Evolutionary conservation across 345 rosid species (phyloP), one percentile per base, ranked within the genome.

Genomic region (Eucalyptus marginata): DNA sequence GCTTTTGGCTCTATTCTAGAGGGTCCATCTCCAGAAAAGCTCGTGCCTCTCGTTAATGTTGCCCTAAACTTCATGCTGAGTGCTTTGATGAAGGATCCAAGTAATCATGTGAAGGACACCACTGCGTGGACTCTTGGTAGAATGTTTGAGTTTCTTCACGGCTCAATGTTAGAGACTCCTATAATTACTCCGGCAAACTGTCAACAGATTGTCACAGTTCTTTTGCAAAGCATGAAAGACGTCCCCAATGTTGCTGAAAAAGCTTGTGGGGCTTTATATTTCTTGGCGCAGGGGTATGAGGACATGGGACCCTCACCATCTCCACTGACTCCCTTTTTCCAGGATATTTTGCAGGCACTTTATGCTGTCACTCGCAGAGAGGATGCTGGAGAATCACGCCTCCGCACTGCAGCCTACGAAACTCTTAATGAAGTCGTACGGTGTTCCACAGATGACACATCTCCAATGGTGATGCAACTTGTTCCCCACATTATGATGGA

Each of bases 71-170:
- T 93, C 90, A 93, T 93, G 94, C 93, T 93, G 44, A 90, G 81
- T 81, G 94, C 94, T 10, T 86, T 93, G 89, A 89, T 92, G 29
- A 93, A 92, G 91, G 94, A 93, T 58, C 93, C 93, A 4, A 91
- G 90, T 87, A 91, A 90, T 90, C 94, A 93, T 86, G 94, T 93
- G 49, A 93, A 93, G 90, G 94, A 93, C 89, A 93, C 94, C 5
- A 93, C 94, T 44, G 94, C 93, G 8, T 93, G 94, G 94, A 93
- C 94, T 46, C 91, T 93, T 47, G 93, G 94, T 27, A 90, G 94
- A 85, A 93, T 93, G 88, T 93, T 93, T 88, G 94, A 93, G 86
- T 93, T 93, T 87, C 94, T 93, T 36, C 94, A 93, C 44, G 94
- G 93, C 51, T 92, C 93, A 40, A 89, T 93, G 59, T 12, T 93